Evolutionary conservation across 768 basidiomycete genomes (phyloP).

Genomic region (Gyrodon lividus): DNA sequence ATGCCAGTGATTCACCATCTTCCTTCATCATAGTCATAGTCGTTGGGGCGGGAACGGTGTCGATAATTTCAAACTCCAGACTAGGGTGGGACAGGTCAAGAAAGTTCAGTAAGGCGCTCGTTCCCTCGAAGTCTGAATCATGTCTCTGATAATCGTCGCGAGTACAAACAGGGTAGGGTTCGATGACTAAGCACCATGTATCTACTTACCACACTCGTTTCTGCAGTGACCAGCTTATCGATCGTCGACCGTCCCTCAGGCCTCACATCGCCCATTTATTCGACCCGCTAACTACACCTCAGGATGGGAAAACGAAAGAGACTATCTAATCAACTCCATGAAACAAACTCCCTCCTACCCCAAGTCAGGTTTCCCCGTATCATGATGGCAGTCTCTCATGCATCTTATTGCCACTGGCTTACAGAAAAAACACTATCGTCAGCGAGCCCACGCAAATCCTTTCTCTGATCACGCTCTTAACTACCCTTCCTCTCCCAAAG

Average conservation of each 20-base stretch:
- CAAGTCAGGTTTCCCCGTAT: slow-evolving; percentile 39
- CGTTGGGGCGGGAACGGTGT: background rate
- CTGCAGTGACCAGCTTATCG: no score
- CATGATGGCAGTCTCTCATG: background rate
- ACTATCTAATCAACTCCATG: slow-evolving; percentile 2
- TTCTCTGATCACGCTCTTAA: slow-evolving; percentile 87
- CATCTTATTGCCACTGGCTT: background rate
- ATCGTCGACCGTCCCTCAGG: no score
- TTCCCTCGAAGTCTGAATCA: no score
- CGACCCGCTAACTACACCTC: background rate
- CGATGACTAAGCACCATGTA: no score
- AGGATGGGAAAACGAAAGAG: slow-evolving; percentile 31
- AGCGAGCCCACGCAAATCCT: slow-evolving; percentile 82
- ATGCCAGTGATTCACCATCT: slow-evolving; percentile 9
- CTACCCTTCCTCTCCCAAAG: slow-evolving; percentile 75
- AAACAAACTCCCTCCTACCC: slow-evolving; percentile 38
- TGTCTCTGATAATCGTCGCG: no score
- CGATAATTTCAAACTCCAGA: background rate
- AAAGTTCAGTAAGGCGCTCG: background rate
- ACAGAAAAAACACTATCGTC: slow-evolving; percentile 82
- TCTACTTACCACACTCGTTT: no score
- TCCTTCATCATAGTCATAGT: slow-evolving; percentile 12
- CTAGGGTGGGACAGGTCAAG: background rate
- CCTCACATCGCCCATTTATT: no score
- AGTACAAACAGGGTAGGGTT: no score